Evolutionary conservation across 768 basidiomycete species (phyloP), one percentile per base, ranked within the genome.

Genomic region (Pleurotus eryngii): DNA sequence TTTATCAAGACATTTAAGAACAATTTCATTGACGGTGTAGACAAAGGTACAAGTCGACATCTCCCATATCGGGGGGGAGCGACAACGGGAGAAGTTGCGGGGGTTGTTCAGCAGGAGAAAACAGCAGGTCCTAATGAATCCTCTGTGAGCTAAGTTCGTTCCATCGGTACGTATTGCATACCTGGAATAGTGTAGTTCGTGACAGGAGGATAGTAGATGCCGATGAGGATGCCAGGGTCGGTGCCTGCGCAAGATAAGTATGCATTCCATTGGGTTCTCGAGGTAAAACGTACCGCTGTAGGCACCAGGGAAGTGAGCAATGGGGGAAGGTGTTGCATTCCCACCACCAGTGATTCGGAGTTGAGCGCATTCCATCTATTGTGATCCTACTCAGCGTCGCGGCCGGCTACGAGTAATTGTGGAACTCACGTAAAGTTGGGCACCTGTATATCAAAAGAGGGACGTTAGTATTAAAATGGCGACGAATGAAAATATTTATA

Each of bases 111-210:
- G 30, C 30, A 35, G 30, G 30, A 35, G 30, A 35, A 35, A 35
- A 35, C 30, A 11, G 30, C 30, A 11, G 30, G 30, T 35, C 30
- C 30, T 35, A 35, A 35, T 8, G 30, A 35, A 35, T 35, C 7
- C 30, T 35, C 7, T 9, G 0, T 35, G 30, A 35, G 30, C 3
- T 11, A 9, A 35, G 30, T 35, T 35, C 30, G 30, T 8, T 35
- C 30, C 30, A 35, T 35, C 8, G 11, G 11, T 35, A 35, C 30
- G 30, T 17, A 4, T 3, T 4, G 15, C 49, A 38, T 7, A 42
- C 51, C 51, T 54, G 51, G 51, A n/a, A 54, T 54, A 22, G 51
- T 54, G 20, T 54, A 54, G 51, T 39, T 54, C 12, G 51, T 54
- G 11, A 38, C 9, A 11, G 30, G 39, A 37, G 51, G 37, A 12